Evolutionary conservation across 2,329 filamentous ascomycete species (phyloP).

Genomic region (Penicillium glabrum): DNA sequence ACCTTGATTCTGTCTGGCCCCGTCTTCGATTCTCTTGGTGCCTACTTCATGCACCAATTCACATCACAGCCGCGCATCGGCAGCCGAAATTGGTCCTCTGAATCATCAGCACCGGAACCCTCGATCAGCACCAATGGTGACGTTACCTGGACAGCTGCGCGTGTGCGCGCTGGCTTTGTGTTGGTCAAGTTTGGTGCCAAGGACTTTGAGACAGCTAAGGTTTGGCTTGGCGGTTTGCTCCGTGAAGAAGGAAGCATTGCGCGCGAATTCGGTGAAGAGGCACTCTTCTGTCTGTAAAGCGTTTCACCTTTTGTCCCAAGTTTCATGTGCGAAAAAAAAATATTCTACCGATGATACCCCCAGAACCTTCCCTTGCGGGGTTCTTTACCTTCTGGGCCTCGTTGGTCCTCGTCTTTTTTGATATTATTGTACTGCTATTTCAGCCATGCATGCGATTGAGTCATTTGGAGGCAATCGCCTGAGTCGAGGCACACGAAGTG

Average conservation of each 20-base stretch:
- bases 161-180: constrained; percentile 72
- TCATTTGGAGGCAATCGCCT: not conserved
- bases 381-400: constrained; percentile 1
- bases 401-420: not conserved
- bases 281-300: constrained; percentile 68
- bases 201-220: constrained; percentile 75
- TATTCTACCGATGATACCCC: constrained; percentile 13
- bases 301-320: not conserved
- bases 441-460: not conserved
- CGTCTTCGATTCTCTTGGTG: constrained; percentile 63
- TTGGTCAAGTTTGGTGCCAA: constrained; percentile 87
- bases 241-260: constrained; percentile 70
- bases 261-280: constrained; percentile 73
- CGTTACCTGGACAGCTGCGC: constrained; percentile 79
- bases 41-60: constrained; percentile 80
- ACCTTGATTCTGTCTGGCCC: constrained; percentile 80
- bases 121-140: constrained; percentile 46
- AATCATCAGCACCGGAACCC: constrained; percentile 21
- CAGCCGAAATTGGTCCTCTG: constrained; percentile 67
- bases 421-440: not conserved
- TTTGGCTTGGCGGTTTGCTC: constrained; percentile 78
- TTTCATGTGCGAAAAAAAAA: not conserved
- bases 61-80: constrained; percentile 76
- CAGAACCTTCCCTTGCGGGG: not conserved
- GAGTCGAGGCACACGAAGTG: not conserved